Base-by-base conservation (phyloP, 1,139 yeast species). In the Nakaseomyces kungkrabaensis region DNA sequence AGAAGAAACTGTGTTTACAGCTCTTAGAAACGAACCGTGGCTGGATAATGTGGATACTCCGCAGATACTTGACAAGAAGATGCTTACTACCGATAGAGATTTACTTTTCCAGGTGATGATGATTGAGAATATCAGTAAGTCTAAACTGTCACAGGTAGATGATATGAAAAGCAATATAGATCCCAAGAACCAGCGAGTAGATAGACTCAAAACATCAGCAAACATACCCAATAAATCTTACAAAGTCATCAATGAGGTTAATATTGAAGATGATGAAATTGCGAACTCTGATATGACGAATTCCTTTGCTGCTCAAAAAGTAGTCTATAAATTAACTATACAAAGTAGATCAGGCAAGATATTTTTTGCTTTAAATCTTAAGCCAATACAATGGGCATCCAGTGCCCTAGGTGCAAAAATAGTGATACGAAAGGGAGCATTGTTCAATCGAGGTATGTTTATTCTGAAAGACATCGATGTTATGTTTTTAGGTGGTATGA, bases 91-190 rank as follows among this genome's bases (percentile, higher is more conserved):
- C 1, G 58, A 62, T 44, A 53, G 59, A 17, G 61, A 61, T 17
- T 52, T 67, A 11, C 47, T 73, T 6, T 72, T 73, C 53, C 77
- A 74, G 59, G 63, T 74, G 2, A 60, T 73, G 4, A 70, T 69
- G 56, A 54, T 72, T 1, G 65, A 68, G 50, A 70, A 73, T 56
- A 55, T 69, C 5, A 58, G 69, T 1, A 57, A 53, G 26, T 69
- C 77, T 0, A 59, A 61, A 13, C 51, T 70, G 26, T 51, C 64
- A 4, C 69, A 67, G 50, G 56, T 72, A 6, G 77, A 73, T 51
- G 59, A 58, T 2, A 55, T 71, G 31, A 54, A 56, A 22, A 54
- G 57, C 3, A 56, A 55, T 32, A 42, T 63, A 4, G 62, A 66
- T 46, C 69, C 70, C 4, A 59, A 56, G 33, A 54, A 51, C 38